These are phyloP conservation scores for Phlegmacium glaucopus DNA, from an alignment of 768 basidiomycete species.

Conservation along the genomic window DNA sequence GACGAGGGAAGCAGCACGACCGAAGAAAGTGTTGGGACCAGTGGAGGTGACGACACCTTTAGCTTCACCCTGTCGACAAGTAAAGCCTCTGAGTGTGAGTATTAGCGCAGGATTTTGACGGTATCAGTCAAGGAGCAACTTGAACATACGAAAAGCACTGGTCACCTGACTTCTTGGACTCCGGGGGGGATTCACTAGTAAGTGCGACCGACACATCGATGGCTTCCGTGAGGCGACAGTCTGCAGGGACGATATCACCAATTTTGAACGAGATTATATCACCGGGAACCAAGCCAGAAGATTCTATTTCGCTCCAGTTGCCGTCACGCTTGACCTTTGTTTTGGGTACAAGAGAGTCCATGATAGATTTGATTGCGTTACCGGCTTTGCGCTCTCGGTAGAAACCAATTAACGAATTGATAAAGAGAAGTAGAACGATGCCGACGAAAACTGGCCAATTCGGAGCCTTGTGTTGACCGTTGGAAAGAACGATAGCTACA, in stretches of 20 bases:
- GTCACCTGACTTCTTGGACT: constrained; percentile 88
- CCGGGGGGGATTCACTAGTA: constrained; percentile 95
- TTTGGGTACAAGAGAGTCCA: constrained; percentile 99
- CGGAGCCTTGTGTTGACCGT: constrained; percentile 81
- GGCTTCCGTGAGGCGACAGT: constrained; percentile 94
- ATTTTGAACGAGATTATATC: constrained; percentile 99
- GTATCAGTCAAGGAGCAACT: too few species aligned
- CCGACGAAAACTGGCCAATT: constrained; percentile 99
- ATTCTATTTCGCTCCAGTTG: constrained; percentile 88
- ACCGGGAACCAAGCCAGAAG: constrained; percentile 85
- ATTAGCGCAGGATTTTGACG: background rate
- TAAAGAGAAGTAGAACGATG: constrained; percentile 85
- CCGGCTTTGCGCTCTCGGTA: constrained; percentile 97
- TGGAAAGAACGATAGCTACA: constrained; percentile 93
- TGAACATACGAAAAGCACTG: constrained; percentile 93
- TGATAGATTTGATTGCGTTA: constrained; percentile 98
- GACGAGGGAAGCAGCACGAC: constrained; percentile 95
- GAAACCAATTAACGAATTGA: constrained; percentile 98
- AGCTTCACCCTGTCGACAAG: constrained; percentile 98
- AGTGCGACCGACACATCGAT: constrained; percentile 98
- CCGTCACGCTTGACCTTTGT: constrained; percentile 89
- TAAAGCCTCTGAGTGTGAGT: constrained; percentile 70
- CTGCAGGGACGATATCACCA: constrained; percentile 97
- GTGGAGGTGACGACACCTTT: constrained; percentile 99
- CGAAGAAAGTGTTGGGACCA: constrained; percentile 98